Base-by-base conservation (phyloP, 345 rosid species). In the Stellera chamaejasme region DNA sequence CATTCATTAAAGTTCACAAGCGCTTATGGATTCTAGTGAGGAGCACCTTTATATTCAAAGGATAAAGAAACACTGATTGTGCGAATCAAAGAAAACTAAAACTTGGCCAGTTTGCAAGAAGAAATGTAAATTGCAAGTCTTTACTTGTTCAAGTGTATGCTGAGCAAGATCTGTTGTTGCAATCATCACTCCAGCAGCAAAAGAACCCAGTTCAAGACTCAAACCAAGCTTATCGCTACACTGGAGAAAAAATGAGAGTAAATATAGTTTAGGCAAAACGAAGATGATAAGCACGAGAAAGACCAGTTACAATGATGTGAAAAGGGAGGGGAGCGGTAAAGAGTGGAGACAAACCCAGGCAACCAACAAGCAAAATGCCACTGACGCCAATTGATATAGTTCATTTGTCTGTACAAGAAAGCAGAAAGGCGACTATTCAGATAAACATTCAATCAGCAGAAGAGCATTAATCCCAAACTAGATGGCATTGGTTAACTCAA, bases 161-260 rank as follows among this genome's bases (percentile, higher is more conserved):
- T 86, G 95, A 54, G 75, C 91, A 49, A 85, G 91, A 76, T 86
- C 95, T 58, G 97, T 83, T 42, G 95, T 86, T 61, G 97, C 83
- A 64, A 89, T 89, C 97, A 89, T 86, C 72, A 89, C 87, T 47
- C 97, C 97, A 52, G 97, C 89, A 65, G 97, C 97, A 68, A 89
- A 89, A 16, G 97, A 89, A 54, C 97, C 97, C 72, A 83, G 68
- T 76, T 89, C 97, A 68, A 89, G 88, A 72, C 97, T 89, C 61
- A 89, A 75, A 59, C 95, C 97, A 64, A 89, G 79, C 72, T 89
- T 89, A 71, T 89, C 95, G 58, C 97, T 89, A 79, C 91, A 83
- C 97, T 89, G 95, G 65, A 79, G 78, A 57, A 51, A 8, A 32
- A 8, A 32, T 1, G 23, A 32, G 9, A 32, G 5, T 8, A 5